Evolutionary conservation across 1,284 basidiomycete genomes (phyloP).

Genomic region (Pseudomicrostroma phylloplanum): DNA sequence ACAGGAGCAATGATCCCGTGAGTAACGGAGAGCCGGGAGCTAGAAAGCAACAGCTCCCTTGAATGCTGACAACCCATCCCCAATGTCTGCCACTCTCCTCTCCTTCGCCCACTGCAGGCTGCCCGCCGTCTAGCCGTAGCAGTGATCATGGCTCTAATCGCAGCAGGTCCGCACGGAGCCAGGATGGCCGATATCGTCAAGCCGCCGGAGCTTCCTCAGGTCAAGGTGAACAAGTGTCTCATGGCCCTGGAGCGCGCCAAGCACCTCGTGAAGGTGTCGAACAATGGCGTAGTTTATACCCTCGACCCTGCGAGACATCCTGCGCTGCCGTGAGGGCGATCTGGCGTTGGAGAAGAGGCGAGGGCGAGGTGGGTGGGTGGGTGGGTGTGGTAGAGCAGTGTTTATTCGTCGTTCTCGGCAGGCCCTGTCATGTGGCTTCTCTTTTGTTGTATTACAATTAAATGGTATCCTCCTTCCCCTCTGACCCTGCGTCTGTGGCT

Average conservation of each 20-base stretch:
- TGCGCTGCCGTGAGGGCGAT: conserved; percentile 20
- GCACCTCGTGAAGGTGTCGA: conserved; percentile 63
- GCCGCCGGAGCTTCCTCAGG: conserved; percentile 75
- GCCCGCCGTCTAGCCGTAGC: conserved; percentile 21
- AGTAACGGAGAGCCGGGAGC: too few relatives aligned
- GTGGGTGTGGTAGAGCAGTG: too few relatives aligned
- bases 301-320: conserved; percentile 36
- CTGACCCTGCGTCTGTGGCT: too few relatives aligned
- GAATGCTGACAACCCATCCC: too few relatives aligned
- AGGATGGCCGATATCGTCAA: conserved; percentile 65
- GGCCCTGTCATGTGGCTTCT: too few relatives aligned
- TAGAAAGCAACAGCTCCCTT: too few relatives aligned
- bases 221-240: conserved; percentile 83
- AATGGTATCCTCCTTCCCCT: too few relatives aligned
- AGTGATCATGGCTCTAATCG: conserved; percentile 42
- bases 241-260: conserved; percentile 84
- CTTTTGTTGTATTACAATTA: too few relatives aligned
- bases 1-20: conserved; percentile 73
- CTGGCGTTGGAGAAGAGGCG: neutral
- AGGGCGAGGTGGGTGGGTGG: too few relatives aligned
- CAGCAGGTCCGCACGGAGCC: conserved; percentile 31
- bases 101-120: neutral
- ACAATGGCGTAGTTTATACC: conserved; percentile 49
- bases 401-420: too few relatives aligned
- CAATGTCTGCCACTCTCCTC: neutral